Evolutionary conservation across 2,329 filamentous ascomycete species (phyloP), one percentile per base, ranked within the genome.

Genomic region (Hymenoscyphus linearis): DNA sequence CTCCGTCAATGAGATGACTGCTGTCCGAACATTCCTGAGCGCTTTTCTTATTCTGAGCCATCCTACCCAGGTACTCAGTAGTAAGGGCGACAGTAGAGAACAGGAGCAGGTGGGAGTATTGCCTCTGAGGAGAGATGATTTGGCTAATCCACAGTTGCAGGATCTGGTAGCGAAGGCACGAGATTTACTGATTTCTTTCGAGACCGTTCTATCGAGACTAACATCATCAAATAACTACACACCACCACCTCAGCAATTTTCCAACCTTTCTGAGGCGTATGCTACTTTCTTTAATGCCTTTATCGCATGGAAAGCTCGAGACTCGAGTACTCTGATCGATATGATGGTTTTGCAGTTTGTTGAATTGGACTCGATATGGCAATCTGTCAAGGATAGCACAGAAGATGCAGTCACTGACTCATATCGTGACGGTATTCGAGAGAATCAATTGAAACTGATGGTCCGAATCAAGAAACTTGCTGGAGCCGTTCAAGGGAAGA

Each of bases 341-440:
- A 87, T 91, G 60, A 93, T 95, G 90, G 81, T 93, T n/a, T 82
- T 90, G 69, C 89, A 91, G 66, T 93, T 93, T 73, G 89, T 93
- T 18, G 90, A 92, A 71, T 82, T 95, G 2, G 90, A 95, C 70
- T 87, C 87, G 37, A 93, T 93, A 55, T 89, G 89, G 80, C 88
- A 92, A 71, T 90, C 88, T 2, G 89, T 95, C 72, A 92, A 91
- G 73, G 86, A 91, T 68, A 86, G 87, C 58, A 89, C 85, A 0
- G 86, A 90, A 55, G 85, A 88, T 44, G 84, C 86, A 16, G 89
- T 91, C 2, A 84, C 88, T 0, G 85, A 84, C 18, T 85, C 91
- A n/a, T 93, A 93, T 71, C 85, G 86, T 37, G 83, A 91, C 69
- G 91, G 90, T 62, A 92, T 93, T 65, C 84, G 89, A 61, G 87